Evolutionary conservation across 108 stramenopile genomes (phyloP).

Genomic region (Aurantiochytrium sp.): DNA sequence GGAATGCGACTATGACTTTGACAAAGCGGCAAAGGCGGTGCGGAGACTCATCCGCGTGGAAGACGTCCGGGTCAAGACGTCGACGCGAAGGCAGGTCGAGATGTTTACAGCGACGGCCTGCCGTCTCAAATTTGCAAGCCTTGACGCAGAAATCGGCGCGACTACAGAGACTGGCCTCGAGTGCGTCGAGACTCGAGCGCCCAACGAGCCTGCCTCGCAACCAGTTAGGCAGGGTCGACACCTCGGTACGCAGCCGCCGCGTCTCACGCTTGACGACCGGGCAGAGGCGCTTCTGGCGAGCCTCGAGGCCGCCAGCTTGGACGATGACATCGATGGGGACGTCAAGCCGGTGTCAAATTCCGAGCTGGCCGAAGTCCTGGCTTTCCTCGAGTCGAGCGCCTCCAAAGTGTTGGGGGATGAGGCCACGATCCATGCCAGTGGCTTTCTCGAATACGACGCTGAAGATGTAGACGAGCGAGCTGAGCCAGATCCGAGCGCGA

Average conservation of each 20-base stretch:
- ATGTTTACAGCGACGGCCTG: not conserved
- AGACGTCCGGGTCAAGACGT: not conserved
- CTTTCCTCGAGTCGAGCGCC: no score
- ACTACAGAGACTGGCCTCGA: not conserved
- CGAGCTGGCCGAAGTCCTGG: no score
- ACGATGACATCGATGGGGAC: not conserved
- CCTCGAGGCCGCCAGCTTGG: not conserved
- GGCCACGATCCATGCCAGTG: no score
- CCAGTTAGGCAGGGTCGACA: no score
- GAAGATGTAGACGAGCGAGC: no score
- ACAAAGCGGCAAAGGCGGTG: not conserved
- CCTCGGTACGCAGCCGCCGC: not conserved
- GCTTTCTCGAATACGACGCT: no score
- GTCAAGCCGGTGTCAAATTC: not conserved
- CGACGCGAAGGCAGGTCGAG: not conserved
- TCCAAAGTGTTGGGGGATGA: no score
- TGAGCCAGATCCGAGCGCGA: no score
- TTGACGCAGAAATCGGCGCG: not conserved
- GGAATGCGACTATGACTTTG: not conserved
- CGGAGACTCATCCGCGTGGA: not conserved
- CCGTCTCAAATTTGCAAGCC: not conserved
- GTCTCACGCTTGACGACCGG: not conserved
- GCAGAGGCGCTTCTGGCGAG: not conserved
- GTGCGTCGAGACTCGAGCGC: not conserved
- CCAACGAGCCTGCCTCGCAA: no score